Evolutionary conservation across 164 flowering plant genomes (phyloP), one percentile per base, ranked within the genome.

Genomic region (Umbilicus rupestris): DNA sequence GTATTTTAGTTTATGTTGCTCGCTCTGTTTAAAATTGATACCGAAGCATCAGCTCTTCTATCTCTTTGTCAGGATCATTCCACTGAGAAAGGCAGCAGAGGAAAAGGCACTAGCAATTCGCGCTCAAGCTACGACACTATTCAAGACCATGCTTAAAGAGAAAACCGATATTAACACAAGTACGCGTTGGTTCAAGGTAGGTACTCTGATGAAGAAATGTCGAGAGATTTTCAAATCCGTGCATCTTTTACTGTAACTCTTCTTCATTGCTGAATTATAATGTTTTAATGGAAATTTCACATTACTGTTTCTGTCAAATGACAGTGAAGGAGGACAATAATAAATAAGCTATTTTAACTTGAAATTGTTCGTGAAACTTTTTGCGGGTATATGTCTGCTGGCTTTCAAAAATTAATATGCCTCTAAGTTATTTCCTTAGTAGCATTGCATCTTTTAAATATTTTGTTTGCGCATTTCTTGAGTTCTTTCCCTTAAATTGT

Each of bases 101-200:
- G 88, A 87, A 75, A 92, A 83, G 73, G 85, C 84, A 65, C 90
- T 76, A 74, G 94, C 92, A 12, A 64, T 71, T 52, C 92, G 87
- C 66, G 85, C 80, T 45, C 91, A 92, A 70, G 84, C 85, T 59
- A 80, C 80, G 3, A 78, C 87, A 49, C 74, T 80, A 76, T 95
- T 95, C 73, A 92, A 87, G 75, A 82, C 91, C 57, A 82, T 95
- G 99, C 96, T 95, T 67, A 76, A 50, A 41, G 98, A 92, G 11
- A 88, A 74, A 68, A 85, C 80, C 70, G 91, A 88, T 64, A 78
- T 92, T 60, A 84, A 75, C 65, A 47, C 77, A 20, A 77, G 59
- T 74, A 80, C 90, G n/a, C 97, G 96, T 47, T 95, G 99, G 99
- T 92, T 89, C 20, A 87, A 82, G 89, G 99, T 95, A 69, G 28